Evolutionary conservation across 202 grass and related monocot genomes (phyloP).

Genomic region (Panicum virgatum): DNA sequence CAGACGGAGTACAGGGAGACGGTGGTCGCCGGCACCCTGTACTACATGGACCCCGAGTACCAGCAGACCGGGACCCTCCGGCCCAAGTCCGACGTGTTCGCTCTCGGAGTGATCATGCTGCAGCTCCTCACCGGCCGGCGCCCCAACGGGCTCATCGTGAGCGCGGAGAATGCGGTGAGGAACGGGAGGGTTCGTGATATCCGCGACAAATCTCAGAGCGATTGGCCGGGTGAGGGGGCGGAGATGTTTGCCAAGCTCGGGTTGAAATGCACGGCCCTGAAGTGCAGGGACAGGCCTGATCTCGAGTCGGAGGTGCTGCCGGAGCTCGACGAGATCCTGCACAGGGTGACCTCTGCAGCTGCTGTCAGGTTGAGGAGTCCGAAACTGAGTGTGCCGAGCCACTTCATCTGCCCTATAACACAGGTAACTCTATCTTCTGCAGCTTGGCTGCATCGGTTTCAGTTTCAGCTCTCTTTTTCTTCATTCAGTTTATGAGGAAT

Average conservation of each 20-base stretch:
- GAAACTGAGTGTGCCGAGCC: conserved; percentile 42
- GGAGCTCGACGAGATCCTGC: conserved; percentile 61
- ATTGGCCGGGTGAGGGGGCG: conserved; percentile 63
- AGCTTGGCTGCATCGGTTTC: not conserved
- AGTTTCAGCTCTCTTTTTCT: too few relatives aligned
- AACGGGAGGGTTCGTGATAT: conserved; percentile 35
- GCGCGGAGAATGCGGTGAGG: conserved; percentile 48
- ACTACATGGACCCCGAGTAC: conserved; percentile 98
- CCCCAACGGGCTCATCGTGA: conserved; percentile 61
- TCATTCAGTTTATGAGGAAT: too few relatives aligned
- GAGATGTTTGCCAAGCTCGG: conserved; percentile 75
- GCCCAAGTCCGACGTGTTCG: conserved; percentile 81
- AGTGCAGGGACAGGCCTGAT: conserved; percentile 79
- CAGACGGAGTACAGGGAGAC: conserved; percentile 89
- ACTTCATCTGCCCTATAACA: conserved; percentile 80
- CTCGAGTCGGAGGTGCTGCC: conserved; percentile 69
- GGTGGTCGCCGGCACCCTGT: conserved; percentile 70
- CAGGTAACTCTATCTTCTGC: not conserved
- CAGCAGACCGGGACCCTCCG: conserved; percentile 82
- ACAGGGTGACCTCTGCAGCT: conserved; percentile 39
- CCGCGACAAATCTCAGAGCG: conserved; percentile 53
- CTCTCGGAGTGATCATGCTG: conserved; percentile 71
- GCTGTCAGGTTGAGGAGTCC: conserved; percentile 35
- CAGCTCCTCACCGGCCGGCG: conserved; percentile 67
- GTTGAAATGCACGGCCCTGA: conserved; percentile 58